Evolutionary conservation across 768 basidiomycete genomes (phyloP).

Genomic region (Rubroboletus pulcherrimus): DNA sequence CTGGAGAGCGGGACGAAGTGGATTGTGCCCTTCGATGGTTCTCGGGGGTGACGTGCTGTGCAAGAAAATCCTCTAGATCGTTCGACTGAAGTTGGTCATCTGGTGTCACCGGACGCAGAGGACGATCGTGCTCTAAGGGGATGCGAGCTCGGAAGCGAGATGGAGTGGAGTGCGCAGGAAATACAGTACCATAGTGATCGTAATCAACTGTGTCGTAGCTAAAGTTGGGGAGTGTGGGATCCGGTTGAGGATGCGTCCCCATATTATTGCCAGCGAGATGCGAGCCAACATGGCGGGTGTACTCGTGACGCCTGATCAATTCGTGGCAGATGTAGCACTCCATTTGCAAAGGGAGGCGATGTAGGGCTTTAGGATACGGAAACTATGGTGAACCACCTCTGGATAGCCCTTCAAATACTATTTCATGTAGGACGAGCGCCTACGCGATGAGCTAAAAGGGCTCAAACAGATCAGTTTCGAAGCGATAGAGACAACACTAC

Average conservation of each 20-base stretch:
- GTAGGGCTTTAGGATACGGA: neutral
- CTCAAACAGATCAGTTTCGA: neutral
- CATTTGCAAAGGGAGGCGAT: neutral
- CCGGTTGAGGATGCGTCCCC: neutral
- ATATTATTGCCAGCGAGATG: neutral
- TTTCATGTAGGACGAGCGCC: neutral
- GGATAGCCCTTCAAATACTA: neutral
- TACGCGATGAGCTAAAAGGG: neutral
- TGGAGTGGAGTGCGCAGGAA: neutral
- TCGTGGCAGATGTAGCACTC: constrained; percentile 17
- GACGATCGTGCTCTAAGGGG: neutral
- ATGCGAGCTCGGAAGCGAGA: neutral
- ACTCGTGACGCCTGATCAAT: constrained; percentile 11
- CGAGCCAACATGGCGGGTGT: constrained; percentile 8
- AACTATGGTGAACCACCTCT: neutral
- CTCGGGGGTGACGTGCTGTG: neutral
- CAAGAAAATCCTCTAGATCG: neutral
- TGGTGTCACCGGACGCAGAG: neutral
- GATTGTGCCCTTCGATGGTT: neutral
- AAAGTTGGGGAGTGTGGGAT: neutral
- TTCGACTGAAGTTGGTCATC: neutral
- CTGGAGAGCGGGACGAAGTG: neutral
- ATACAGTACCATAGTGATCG: neutral
- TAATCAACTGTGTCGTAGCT: neutral
- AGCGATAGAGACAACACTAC: neutral